Evolutionary conservation across 495 filamentous ascomycete species (phyloP).

Genomic region (Massariosphaeria phaeospora): DNA sequence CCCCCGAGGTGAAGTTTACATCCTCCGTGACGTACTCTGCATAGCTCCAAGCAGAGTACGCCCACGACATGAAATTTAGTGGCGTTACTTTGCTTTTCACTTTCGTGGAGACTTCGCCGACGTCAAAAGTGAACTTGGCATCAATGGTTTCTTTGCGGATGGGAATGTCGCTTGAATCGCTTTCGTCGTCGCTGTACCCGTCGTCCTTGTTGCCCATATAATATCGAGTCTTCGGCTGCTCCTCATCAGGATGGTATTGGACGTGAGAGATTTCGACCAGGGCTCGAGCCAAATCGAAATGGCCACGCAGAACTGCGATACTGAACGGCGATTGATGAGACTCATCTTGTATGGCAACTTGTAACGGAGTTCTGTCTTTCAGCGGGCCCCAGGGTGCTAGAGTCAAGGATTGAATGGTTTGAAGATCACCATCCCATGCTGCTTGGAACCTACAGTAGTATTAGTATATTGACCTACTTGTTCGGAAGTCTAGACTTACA

Average conservation of each 20-base stretch:
- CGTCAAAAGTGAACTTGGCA: conserved; percentile 62
- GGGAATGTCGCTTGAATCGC: conserved; percentile 43
- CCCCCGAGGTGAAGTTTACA: background rate
- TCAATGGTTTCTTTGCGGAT: conserved; percentile 48
- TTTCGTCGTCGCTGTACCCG: conserved; percentile 42
- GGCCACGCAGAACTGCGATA: conserved; percentile 58
- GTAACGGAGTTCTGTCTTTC: conserved; percentile 49
- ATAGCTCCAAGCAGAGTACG: conserved; percentile 35
- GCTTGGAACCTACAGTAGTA: conserved; percentile 55
- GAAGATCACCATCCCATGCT: conserved; percentile 61
- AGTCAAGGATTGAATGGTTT: conserved; percentile 54
- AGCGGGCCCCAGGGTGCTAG: conserved; percentile 43
- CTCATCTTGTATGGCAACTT: conserved; percentile 55
- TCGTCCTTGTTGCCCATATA: conserved; percentile 39
- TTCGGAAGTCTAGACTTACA: conserved; percentile 39
- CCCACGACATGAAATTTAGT: conserved; percentile 43
- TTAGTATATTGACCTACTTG: background rate
- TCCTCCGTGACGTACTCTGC: conserved; percentile 24
- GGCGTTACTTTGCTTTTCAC: conserved; percentile 58
- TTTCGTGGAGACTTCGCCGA: conserved; percentile 58
- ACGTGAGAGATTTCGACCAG: conserved; percentile 62
- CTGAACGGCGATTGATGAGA: conserved; percentile 52
- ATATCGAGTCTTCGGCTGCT: conserved; percentile 18
- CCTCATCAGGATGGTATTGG: conserved; percentile 54
- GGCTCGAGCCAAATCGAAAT: conserved; percentile 54